phyloP scores from a whole-genome alignment of 345 rosid genomes.

The Litchi chinensis region DNA sequence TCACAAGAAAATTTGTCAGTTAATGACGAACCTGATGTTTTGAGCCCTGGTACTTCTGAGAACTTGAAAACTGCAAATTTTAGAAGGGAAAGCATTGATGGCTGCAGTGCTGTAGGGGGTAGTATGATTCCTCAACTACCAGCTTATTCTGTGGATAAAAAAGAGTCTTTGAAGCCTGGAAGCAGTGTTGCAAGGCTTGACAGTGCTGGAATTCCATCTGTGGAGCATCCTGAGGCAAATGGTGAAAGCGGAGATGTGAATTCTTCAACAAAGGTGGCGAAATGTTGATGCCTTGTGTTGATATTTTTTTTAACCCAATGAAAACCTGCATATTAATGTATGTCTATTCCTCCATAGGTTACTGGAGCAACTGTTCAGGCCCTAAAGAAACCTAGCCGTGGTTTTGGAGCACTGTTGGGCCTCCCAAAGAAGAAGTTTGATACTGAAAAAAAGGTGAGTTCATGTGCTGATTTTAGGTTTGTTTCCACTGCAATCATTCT shows the following conservation, averaged over 20 bases:
- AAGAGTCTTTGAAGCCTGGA: slow-evolving; percentile 26
- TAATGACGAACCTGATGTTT: slow-evolving; percentile 34
- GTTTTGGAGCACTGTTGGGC: slow-evolving; percentile 61
- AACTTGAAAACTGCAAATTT: slow-evolving; percentile 24
- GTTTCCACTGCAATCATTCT: background rate
- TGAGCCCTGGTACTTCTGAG: slow-evolving; percentile 21
- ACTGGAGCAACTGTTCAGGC: slow-evolving; percentile 54
- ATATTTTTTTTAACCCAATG: background rate
- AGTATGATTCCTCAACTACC: background rate
- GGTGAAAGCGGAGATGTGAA: slow-evolving; percentile 32
- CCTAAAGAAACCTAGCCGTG: slow-evolving; percentile 60
- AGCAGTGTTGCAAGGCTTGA: slow-evolving; percentile 18
- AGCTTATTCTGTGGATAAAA: slow-evolving; percentile 25
- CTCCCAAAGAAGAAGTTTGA: slow-evolving; percentile 49
- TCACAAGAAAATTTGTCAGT: slow-evolving; percentile 37
- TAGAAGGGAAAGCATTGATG: slow-evolving; percentile 12
- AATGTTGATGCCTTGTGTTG: slow-evolving; percentile 8
- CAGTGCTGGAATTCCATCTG: slow-evolving; percentile 10
- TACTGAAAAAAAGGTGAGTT: slow-evolving; percentile 50
- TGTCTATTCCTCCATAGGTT: slow-evolving; percentile 40
- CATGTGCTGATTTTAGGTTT: background rate
- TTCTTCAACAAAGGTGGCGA: slow-evolving; percentile 44
- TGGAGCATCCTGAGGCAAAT: slow-evolving; percentile 28
- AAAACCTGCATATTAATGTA: slow-evolving; percentile 18
- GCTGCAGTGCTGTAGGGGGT: slow-evolving; percentile 6